Conservation (phyloP, 148 eudicot species). For the Camellia japonica region DNA sequence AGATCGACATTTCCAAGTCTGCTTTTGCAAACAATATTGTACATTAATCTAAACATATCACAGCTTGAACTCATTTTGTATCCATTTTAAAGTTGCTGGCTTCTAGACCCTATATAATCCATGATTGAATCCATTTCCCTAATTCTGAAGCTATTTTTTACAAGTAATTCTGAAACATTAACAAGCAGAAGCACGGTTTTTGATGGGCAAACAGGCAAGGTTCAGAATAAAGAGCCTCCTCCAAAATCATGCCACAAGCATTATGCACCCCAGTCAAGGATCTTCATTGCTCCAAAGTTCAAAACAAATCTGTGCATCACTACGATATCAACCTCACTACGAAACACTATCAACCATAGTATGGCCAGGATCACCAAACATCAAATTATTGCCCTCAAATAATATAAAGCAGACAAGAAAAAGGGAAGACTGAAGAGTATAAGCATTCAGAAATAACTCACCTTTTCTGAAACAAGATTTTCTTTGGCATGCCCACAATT, state of each 20-base stretch:
- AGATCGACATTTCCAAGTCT: not conserved
- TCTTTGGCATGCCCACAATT: slow-evolving; percentile 21
- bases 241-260: not conserved
- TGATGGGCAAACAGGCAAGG: not conserved
- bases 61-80: not conserved
- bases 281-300: not conserved
- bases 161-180: too few species aligned
- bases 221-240: not conserved
- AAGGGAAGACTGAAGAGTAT: not conserved
- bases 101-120: not conserved
- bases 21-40: not conserved
- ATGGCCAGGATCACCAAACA: not conserved
- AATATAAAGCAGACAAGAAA: not conserved
- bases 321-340: not conserved
- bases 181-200: not conserved
- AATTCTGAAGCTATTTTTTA: not conserved
- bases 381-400: not conserved
- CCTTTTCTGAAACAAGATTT: slow-evolving; percentile 35
- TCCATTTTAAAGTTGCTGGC: not conserved
- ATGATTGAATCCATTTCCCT: not conserved
- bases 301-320: not conserved
- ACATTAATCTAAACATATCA: not conserved
- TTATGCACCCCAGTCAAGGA: not conserved
- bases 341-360: not conserved
- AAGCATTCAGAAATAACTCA: slow-evolving; percentile 16